These are phyloP conservation scores for Guyanaporus albipodus DNA, from an alignment of 768 basidiomycete species.

Conservation along the genomic window DNA sequence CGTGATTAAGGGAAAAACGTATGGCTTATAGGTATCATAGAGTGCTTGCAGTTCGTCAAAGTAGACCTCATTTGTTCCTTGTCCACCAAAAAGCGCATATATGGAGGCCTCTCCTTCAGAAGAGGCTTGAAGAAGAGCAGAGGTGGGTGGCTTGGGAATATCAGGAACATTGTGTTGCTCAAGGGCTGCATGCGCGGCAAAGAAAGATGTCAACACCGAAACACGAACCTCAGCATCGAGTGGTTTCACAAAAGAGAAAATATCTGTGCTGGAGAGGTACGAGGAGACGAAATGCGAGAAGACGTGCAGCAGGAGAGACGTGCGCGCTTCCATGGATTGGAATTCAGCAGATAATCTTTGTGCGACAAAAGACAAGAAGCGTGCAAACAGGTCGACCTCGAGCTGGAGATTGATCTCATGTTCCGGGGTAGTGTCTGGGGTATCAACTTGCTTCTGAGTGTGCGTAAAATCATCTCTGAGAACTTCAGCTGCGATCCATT, in stretches of 20 bases:
- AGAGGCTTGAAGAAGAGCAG: conserved; percentile 67
- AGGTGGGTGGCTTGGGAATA: conserved; percentile 57
- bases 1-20: conserved; percentile 68
- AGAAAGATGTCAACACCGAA: conserved; percentile 75
- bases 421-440: conserved; percentile 49
- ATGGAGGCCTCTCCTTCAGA: conserved; percentile 62
- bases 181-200: conserved; percentile 65
- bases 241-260: conserved; percentile 75
- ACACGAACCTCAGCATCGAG: conserved; percentile 76
- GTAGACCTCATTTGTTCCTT: conserved; percentile 98
- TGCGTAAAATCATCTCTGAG: conserved; percentile 85
- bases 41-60: conserved; percentile 92
- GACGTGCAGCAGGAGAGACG: conserved; percentile 66
- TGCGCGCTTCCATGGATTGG: conserved; percentile 49
- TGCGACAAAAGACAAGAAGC: conserved; percentile 77
- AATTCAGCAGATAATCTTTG: conserved; percentile 55
- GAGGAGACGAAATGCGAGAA: conserved; percentile 74
- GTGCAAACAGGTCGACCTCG: conserved; percentile 72
- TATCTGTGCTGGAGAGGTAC: conserved; percentile 68
- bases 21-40: conserved; percentile 88
- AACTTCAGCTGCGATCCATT: conserved; percentile 93
- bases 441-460: conserved; percentile 53
- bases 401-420: conserved; percentile 58
- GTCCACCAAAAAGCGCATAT: conserved; percentile 95
- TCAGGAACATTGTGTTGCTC: conserved; percentile 50